These are phyloP conservation scores for Selaginella tamariscina DNA, from an alignment of 75 land plant genomes.

Conservation along the genomic window DNA sequence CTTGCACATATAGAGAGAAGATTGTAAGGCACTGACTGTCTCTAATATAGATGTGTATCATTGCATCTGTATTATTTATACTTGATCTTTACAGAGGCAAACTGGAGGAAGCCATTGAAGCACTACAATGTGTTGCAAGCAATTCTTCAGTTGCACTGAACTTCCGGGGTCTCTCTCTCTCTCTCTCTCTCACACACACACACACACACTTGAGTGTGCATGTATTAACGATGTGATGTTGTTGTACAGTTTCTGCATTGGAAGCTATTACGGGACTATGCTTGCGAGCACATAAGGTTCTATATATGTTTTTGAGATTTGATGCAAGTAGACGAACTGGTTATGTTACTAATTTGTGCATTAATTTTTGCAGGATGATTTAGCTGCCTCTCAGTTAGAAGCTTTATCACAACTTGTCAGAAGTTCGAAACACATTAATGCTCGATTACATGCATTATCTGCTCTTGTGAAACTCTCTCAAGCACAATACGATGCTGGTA, in stretches of 20 bases:
- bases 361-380: constrained; percentile 8
- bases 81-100: neutral
- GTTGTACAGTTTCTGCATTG: neutral
- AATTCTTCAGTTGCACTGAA: neutral
- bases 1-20: no score
- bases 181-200: no score
- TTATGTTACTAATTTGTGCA: neutral
- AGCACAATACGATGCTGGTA: constrained; percentile 4
- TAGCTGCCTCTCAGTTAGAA: neutral
- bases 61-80: neutral
- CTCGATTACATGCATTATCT: neutral
- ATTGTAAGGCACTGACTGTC: no score
- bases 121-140: neutral
- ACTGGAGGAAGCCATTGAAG: neutral
- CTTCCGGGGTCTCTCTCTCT: neutral
- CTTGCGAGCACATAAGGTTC: neutral
- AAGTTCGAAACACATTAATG: neutral
- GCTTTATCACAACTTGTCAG: neutral
- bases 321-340: neutral
- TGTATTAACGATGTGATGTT: neutral
- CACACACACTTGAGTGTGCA: no score
- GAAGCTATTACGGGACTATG: neutral
- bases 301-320: neutral
- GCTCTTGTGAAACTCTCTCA: neutral
- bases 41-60: no score